Base-by-base conservation (phyloP, 1,139 yeast genomes). In the Yamadazyma songkhlaensis region DNA sequence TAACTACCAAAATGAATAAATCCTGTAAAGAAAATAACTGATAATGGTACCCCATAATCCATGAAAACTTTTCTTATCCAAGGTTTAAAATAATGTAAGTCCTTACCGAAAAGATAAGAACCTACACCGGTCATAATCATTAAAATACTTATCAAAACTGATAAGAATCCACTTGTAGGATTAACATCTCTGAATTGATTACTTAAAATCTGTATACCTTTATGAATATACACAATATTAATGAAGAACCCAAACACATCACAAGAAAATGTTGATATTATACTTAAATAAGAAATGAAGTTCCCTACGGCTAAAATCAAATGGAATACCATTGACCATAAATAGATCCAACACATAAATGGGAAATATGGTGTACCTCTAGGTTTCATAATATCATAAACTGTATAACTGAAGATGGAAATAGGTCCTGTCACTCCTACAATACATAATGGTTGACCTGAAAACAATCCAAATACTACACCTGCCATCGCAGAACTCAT, bases 401-500 rank as follows among this genome's bases (percentile, higher is more conserved):
- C 92, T 0, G 97, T 90, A 51, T 88, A 88, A 55, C 88, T 86
- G 70, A 92, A 90, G 41, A 92, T 89, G 2, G 95, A 69, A 10
- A 92, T 82, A 0, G 97, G 97, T 37, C 97, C 95, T 0, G 98
- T 92, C 4, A 92, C 97, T 3, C 98, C 98, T n/a, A 92, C 97
- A 25, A 92, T 86, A 53, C 96, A 87, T 26, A 92, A 62, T 0
- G 98, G 97, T 50, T 90, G 96, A 0, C 97, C 97, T 0, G 85
- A 73, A 40, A 90, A 67, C 6, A 85, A 53, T 0, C 97, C 97
- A 67, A 92, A 92, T 3, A 84, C 81, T 5, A 90, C 76, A 0
- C 97, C 97, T 0, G 88, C 97, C 51, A 92, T 60, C 0, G 96
- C 96, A 25, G 90, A 79, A 15, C 95, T 74, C 55, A 92, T 57